These are phyloP conservation scores for Curvularia spicifera DNA, from an alignment of 2,329 filamentous ascomycete genomes.

Conservation along the genomic window DNA sequence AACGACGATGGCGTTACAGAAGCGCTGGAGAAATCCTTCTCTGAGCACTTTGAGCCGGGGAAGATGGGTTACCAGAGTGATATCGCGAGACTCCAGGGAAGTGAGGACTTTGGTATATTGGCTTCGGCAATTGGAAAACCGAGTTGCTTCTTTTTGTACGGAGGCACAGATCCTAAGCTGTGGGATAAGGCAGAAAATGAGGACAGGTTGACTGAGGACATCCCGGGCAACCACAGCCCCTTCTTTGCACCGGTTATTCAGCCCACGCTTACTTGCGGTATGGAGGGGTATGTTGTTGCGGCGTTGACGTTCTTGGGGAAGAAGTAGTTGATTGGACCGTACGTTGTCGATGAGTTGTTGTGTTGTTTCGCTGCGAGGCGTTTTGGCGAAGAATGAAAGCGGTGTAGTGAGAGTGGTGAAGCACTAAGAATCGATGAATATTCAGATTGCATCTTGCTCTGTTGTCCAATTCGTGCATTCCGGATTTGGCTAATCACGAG, in stretches of 20 bases:
- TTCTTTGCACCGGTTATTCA: slow-evolving; percentile 65
- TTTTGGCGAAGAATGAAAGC: neutral
- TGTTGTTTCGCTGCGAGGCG: neutral
- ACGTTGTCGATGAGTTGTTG: neutral
- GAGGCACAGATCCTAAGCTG: slow-evolving; percentile 57
- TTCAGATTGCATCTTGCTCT: neutral
- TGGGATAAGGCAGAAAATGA: slow-evolving; percentile 59
- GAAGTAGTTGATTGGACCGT: neutral
- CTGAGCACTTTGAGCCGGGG: slow-evolving; percentile 52
- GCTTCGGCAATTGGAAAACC: slow-evolving; percentile 59
- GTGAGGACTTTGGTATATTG: slow-evolving; percentile 66
- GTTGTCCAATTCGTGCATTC: neutral
- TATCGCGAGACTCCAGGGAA: slow-evolving; percentile 53
- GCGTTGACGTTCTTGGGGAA: slow-evolving; percentile 57
- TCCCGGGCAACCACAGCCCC: slow-evolving; percentile 66
- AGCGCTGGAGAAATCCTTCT: slow-evolving; percentile 54
- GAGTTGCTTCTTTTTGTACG: slow-evolving; percentile 63
- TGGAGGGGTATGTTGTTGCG: slow-evolving; percentile 59
- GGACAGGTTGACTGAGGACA: slow-evolving; percentile 53
- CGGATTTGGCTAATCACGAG: neutral
- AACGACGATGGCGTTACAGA: slow-evolving; percentile 58
- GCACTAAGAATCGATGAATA: neutral
- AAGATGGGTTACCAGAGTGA: slow-evolving; percentile 47
- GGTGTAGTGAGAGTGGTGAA: neutral
- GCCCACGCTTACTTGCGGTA: slow-evolving; percentile 62